A percentile compares a stretch with the other conserved stretches of the same genome.
Conservation (phyloP, 2,329 filamentous ascomycete species). For the Aspergillus bombycis region DNA sequence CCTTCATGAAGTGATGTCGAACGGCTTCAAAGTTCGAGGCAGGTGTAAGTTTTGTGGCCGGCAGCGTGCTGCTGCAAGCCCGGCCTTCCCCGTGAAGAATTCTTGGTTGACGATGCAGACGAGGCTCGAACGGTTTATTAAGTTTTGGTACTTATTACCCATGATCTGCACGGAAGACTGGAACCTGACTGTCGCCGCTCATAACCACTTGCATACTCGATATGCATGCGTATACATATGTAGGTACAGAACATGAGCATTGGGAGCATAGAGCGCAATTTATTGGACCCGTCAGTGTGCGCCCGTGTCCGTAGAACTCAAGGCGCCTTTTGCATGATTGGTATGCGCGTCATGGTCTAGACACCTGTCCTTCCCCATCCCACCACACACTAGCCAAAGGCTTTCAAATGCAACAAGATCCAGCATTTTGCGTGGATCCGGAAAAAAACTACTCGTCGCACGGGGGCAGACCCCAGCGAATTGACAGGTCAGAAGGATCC, state of each 20-base stretch:
- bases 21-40: constrained; percentile 9
- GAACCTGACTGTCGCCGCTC: not conserved
- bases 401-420: not conserved
- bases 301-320: not conserved
- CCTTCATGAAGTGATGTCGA: too few species aligned
- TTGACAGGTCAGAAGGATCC: constrained; percentile 8
- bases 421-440: not conserved
- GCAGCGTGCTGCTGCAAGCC: constrained; percentile 9
- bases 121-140: not conserved
- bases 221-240: constrained; percentile 14
- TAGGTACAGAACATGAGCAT: not conserved
- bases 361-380: not conserved
- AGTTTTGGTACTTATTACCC: not conserved
- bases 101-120: not conserved
- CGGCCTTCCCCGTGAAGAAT: constrained; percentile 11
- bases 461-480: not conserved
- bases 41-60: constrained; percentile 8
- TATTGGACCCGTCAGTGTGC: not conserved
- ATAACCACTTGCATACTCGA: constrained; percentile 7
- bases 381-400: not conserved
- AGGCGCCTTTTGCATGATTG: not conserved
- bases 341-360: constrained; percentile 12
- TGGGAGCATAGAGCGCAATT: not conserved
- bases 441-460: constrained; percentile 7
- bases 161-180: not conserved